A percentile compares a stretch with the other conserved stretches of the same genome.
phyloP scores from a whole-genome alignment of 768 basidiomycete species.

The Saitozyma sp. region DNA sequence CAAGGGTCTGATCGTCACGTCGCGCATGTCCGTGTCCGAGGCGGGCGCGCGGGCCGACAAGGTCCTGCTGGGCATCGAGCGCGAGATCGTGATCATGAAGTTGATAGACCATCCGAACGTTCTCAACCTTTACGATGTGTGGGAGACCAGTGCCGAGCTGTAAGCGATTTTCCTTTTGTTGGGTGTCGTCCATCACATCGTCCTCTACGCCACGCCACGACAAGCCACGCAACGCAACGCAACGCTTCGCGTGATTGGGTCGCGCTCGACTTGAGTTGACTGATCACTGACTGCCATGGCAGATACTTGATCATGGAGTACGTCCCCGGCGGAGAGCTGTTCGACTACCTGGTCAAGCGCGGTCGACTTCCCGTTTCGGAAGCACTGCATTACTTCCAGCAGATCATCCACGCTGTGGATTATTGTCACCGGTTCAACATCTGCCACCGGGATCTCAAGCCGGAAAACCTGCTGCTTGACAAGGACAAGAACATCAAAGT shows the following conservation, averaged over 20 bases:
- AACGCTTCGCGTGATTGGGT: too few relatives aligned
- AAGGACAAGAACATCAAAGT: slow-evolving; percentile 83
- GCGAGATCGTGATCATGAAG: slow-evolving; percentile 97
- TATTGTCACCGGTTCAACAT: slow-evolving; percentile 95
- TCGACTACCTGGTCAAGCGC: slow-evolving; percentile 81
- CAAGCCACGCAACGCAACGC: too few relatives aligned
- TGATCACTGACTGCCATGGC: background rate
- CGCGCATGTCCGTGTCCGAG: slow-evolving; percentile 67
- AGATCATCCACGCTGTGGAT: slow-evolving; percentile 86
- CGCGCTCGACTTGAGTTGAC: too few relatives aligned
- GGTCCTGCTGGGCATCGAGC: slow-evolving; percentile 75
- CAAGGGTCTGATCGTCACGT: slow-evolving; percentile 66
- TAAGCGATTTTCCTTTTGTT: slow-evolving; percentile 54
- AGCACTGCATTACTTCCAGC: slow-evolving; percentile 83
- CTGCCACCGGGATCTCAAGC: slow-evolving; percentile 90
- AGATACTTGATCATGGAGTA: slow-evolving; percentile 84
- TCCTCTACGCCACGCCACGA: too few relatives aligned
- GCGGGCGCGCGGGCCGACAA: slow-evolving; percentile 74
- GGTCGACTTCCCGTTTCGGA: slow-evolving; percentile 70
- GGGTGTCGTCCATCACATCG: too few relatives aligned
- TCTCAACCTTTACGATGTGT: slow-evolving; percentile 91
- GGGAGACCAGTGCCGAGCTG: slow-evolving; percentile 86
- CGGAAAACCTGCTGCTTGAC: slow-evolving; percentile 88
- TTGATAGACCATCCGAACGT: slow-evolving; percentile 93
- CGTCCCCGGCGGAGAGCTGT: slow-evolving; percentile 90